Evolutionary conservation across 345 rosid species (phyloP).

Genomic region (Eutrema heterophyllum): DNA sequence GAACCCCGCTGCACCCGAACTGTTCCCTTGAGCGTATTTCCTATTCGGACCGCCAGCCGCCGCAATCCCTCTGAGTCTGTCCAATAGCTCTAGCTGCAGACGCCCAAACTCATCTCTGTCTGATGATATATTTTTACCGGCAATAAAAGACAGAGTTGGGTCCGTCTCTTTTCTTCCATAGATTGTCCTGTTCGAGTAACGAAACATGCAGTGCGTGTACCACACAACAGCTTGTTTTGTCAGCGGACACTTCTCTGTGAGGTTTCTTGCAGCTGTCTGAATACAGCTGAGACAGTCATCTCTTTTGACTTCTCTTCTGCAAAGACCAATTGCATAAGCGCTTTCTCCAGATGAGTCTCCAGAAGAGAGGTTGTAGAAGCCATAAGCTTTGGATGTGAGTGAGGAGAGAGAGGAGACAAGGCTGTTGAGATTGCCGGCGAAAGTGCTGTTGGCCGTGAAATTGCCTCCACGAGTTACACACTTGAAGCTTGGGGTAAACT

Average conservation of each 20-base stretch:
- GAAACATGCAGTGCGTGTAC: constrained; percentile 37
- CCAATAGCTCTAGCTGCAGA: constrained; percentile 25
- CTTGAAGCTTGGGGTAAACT: background rate
- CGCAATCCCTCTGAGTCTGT: constrained; percentile 17
- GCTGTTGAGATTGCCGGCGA: constrained; percentile 14
- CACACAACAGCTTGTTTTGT: constrained; percentile 35
- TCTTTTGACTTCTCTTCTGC: constrained; percentile 40
- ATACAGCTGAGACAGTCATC: constrained; percentile 36
- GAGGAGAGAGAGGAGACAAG: constrained; percentile 27
- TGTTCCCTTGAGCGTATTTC: background rate
- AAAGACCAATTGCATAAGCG: constrained; percentile 32
- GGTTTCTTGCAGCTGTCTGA: constrained; percentile 12
- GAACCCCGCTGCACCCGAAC: background rate
- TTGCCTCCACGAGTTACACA: constrained; percentile 11
- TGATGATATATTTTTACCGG: background rate
- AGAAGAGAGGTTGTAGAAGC: constrained; percentile 31
- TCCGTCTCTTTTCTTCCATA: constrained; percentile 19
- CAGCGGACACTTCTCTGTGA: constrained; percentile 19
- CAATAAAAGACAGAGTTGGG: background rate
- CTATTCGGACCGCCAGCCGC: constrained; percentile 22
- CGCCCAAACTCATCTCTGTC: constrained; percentile 9
- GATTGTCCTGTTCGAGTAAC: constrained; percentile 33
- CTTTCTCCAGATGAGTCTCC: constrained; percentile 17
- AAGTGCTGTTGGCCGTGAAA: constrained; percentile 23
- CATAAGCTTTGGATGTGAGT: constrained; percentile 13